Conservation (phyloP, 2,329 filamentous ascomycete species). For the Claviceps maximensis region DNA sequence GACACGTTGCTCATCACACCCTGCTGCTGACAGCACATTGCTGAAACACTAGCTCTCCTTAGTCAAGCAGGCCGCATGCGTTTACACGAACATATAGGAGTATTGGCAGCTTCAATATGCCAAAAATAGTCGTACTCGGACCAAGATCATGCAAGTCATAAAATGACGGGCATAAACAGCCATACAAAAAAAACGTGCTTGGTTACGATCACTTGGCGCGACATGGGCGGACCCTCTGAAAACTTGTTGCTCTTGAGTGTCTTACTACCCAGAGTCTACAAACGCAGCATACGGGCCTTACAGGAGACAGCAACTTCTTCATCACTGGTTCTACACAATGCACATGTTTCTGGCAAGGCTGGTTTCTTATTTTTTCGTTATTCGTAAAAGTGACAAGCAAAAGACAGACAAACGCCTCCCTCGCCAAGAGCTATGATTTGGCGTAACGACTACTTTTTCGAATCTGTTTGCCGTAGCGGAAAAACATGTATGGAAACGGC, state of each 20-base stretch:
- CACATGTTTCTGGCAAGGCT: background rate
- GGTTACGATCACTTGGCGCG: no score
- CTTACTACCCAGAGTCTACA: background rate
- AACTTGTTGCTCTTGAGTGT: background rate
- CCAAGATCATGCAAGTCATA: background rate
- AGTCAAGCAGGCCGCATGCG: background rate
- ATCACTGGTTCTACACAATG: background rate
- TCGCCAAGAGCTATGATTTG: slow-evolving; percentile 16
- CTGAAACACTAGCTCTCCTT: background rate
- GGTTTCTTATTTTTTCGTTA: background rate
- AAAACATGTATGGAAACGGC: slow-evolving; percentile 52
- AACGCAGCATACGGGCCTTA: background rate
- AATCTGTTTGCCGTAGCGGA: slow-evolving; percentile 44
- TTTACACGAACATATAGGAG: background rate
- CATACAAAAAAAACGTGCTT: no score
- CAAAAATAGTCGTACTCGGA: background rate
- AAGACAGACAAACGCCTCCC: background rate
- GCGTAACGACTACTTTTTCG: slow-evolving; percentile 43
- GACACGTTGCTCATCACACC: background rate
- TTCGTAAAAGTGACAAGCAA: background rate
- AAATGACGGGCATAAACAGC: background rate
- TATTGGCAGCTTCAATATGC: slow-evolving; percentile 1
- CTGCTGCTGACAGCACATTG: background rate
- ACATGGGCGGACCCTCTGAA: background rate
- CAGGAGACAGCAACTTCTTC: background rate